Base-by-base conservation (phyloP, 2,329 filamentous ascomycete species). In the Clonostachys chloroleuca region DNA sequence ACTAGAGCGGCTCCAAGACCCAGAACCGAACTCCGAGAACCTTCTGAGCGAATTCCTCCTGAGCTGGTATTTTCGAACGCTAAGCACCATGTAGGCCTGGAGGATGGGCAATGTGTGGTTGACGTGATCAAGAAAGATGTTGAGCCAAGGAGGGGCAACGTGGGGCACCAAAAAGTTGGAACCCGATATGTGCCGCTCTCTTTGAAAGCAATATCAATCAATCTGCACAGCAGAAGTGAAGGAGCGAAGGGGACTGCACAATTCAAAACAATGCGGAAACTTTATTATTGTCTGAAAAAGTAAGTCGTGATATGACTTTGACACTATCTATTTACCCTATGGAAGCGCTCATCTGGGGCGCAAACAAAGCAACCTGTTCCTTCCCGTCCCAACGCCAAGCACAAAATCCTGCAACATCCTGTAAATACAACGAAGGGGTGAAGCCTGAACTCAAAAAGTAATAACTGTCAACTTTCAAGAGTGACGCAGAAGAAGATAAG, bases 141-240 rank as follows among this genome's bases (percentile, higher is more conserved):
- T 13, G 13, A n/a, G 12, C 24, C 18, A 20, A 20, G 35, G 44
- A 45, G 44, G 44, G 44, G 44, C 44, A 45, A 37, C 34, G 44
- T 45, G 44, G 44, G 44, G 44, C 44, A 34, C n/a, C 40, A 41
- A 40, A 40, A 30, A 30, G 24, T 30, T 30, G 24, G 24, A 30
- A 30, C 24, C 24, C 40, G 40, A 24, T 30, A 12, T 18, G 14
- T 17, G 40, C 33, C 40, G 16, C 33, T n/a, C 12, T 42, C n/a
- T 14, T 17, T 20, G 17, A 24, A 42, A n/a, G n/a, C 18, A 42
- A 17, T 24, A 30, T 30, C 39, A 40, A 40, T 17, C 17, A 20
- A 20, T 13, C 18, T 20, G 18, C 20, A 7, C 12, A 17, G 17
- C 13, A 10, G 33, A 30, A 18, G 17, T 18, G 9, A 20, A 14